Base-by-base conservation (phyloP, 805 yeast species). In the Suhomyces xylopsoci region DNA sequence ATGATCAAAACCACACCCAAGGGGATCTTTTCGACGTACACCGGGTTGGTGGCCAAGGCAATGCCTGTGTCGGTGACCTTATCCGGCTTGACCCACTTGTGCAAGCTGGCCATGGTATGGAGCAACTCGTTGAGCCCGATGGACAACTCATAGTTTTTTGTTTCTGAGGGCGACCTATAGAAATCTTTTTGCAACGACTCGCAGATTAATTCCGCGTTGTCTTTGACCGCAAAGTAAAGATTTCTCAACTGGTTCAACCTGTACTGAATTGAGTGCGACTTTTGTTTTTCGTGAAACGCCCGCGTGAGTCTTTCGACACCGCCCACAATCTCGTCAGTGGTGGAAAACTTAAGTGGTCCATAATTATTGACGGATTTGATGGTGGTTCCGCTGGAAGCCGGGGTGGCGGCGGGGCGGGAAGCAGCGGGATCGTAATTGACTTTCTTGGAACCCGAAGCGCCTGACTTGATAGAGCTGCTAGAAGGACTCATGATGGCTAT, bases 1-100 rank as follows among this genome's bases (percentile, higher is more conserved):
- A 92, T 83, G 48, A 93, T 76, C 54, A 91, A 77, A 3, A 87
- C 87, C 2, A 81, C 79, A 4, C 97, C 98, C 50, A 71, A 63
- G 1, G 80, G 79, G 41, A 72, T 67, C 54, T 65, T 63, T 55
- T 72, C 59, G 66, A 72, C 50, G 61, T 70, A 67, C 40, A 68
- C 60, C 25, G 67, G 69, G 52, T 61, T 56, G 53, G 70, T 61
- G 22, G 55, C 56, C 63, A 72, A 58, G 49, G 70, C 53, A 52
- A 74, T 48, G 1, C 84, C 77, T 36, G 70, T 51, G 50, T 67
- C 71, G 9, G 63, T 56, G 2, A 76, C 76, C 5, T 64, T 59
- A 52, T 77, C 77, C 1, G 85, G 85, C 57, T 80, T 80, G 26
- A 80, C 71, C 88, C 96, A 85, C 44, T 74, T 69, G 50, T 80